Evolutionary conservation across 495 filamentous ascomycete genomes (phyloP).

Genomic region (Podospora comata): DNA sequence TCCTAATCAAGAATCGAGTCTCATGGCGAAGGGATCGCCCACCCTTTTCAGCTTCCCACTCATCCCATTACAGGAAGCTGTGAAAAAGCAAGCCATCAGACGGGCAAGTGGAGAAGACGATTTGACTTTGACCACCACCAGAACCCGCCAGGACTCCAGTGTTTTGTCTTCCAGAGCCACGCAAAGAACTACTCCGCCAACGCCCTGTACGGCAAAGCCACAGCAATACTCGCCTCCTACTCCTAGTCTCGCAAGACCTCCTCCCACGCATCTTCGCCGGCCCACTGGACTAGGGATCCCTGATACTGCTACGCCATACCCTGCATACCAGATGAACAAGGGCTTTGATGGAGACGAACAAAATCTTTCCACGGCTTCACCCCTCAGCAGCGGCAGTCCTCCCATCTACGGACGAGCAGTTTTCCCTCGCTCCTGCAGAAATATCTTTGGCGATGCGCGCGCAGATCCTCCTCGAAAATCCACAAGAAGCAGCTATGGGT

Average conservation of each 20-base stretch:
- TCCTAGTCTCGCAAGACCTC: slow-evolving; percentile 19
- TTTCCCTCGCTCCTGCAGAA: slow-evolving; percentile 16
- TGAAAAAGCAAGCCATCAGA: slow-evolving; percentile 23
- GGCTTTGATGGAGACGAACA: not conserved
- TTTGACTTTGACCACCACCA: slow-evolving; percentile 19
- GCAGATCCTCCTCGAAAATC: slow-evolving; percentile 10
- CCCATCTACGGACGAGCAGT: not conserved
- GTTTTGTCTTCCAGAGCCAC: slow-evolving; percentile 21
- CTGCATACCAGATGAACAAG: slow-evolving; percentile 4
- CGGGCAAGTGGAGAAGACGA: slow-evolving; percentile 23
- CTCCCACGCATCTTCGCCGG: slow-evolving; percentile 13
- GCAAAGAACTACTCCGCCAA: slow-evolving; percentile 22
- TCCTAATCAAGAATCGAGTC: not conserved
- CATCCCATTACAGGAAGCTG: slow-evolving; percentile 29
- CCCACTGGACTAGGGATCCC: slow-evolving; percentile 16
- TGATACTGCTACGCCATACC: not conserved
- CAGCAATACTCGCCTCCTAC: slow-evolving; percentile 22
- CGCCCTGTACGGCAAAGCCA: slow-evolving; percentile 19
- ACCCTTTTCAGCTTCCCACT: slow-evolving; percentile 28
- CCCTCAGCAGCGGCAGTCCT: slow-evolving; percentile 2
- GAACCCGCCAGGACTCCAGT: slow-evolving; percentile 26
- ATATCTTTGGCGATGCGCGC: slow-evolving; percentile 17
- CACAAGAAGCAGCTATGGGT: slow-evolving; percentile 12
- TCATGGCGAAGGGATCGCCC: slow-evolving; percentile 8
- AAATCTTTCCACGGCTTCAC: not conserved